These are phyloP conservation scores for Sporothrix pseudoabietina DNA, from an alignment of 2,329 filamentous ascomycete genomes.

Conservation along the genomic window DNA sequence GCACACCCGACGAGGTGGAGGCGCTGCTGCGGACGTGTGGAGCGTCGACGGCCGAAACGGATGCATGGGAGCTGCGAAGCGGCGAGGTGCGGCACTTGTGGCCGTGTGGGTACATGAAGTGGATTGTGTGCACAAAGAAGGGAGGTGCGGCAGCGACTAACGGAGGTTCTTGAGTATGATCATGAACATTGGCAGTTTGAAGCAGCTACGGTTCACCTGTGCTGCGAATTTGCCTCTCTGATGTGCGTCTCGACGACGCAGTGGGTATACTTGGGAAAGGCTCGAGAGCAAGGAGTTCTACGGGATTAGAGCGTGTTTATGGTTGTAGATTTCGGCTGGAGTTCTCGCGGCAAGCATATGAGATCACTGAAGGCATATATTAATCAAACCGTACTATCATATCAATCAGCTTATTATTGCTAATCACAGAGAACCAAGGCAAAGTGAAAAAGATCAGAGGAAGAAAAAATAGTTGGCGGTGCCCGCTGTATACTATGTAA, in stretches of 20 bases:
- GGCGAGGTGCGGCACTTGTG: constrained; percentile 53
- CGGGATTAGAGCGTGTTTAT: not conserved
- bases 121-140: constrained; percentile 50
- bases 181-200: no score
- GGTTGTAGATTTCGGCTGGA: not conserved
- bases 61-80: constrained; percentile 53
- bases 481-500: constrained; percentile 21
- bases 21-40: constrained; percentile 58
- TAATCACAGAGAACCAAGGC: not conserved
- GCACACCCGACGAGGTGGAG: constrained; percentile 67
- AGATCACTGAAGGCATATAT: no score
- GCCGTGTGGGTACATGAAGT: constrained; percentile 55
- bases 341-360: no score
- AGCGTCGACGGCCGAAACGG: constrained; percentile 40
- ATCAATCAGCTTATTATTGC: not conserved
- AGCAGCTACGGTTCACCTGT: not conserved
- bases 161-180: no score
- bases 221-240: not conserved
- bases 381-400: no score
- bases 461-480: constrained; percentile 12
- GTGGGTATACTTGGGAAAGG: not conserved
- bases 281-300: not conserved
- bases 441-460: not conserved
- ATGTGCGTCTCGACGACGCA: not conserved
- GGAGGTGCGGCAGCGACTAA: not conserved